Percentiles rank a stretch among this genome's conserved stretches.
phyloP scores from a whole-genome alignment of 2,329 filamentous ascomycete species.

The Fusarium mundagurra region DNA sequence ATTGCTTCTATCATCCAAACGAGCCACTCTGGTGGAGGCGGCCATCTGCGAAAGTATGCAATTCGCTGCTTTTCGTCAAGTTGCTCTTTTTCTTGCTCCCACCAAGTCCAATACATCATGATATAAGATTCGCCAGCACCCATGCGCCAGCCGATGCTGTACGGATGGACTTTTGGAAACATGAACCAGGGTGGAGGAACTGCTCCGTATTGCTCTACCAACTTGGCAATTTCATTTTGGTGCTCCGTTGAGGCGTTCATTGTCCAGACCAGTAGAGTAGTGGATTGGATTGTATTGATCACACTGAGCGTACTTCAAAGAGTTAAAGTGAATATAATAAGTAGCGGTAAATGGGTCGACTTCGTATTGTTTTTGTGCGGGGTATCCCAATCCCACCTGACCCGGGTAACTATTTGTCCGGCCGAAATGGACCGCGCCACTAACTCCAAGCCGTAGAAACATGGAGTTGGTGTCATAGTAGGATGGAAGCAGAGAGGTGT shows the following conservation, averaged over 20 bases:
- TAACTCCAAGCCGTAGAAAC: not conserved
- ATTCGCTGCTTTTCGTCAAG: not conserved
- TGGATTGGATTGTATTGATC: not conserved
- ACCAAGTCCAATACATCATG: not conserved
- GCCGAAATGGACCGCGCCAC: not conserved
- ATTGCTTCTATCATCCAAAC: not conserved
- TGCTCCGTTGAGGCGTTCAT: not conserved
- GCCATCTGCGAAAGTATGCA: not conserved
- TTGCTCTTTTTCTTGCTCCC: not conserved
- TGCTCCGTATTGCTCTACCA: not conserved
- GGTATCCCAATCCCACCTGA: not conserved
- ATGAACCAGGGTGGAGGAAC: not conserved
- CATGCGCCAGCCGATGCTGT: not conserved
- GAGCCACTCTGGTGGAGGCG: not conserved
- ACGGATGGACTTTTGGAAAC: not conserved
- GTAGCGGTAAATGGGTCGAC: not conserved
- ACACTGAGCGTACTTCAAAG: not conserved
- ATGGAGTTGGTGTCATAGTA: not conserved
- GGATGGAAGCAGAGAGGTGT: no score
- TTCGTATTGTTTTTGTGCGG: no score
- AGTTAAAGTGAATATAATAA: not conserved
- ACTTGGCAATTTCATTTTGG: not conserved
- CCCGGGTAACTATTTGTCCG: not conserved
- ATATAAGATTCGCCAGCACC: not conserved
- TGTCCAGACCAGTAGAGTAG: rapidly evolving